Conservation (phyloP, 1,139 yeast genomes). For the Taphrina communis region DNA sequence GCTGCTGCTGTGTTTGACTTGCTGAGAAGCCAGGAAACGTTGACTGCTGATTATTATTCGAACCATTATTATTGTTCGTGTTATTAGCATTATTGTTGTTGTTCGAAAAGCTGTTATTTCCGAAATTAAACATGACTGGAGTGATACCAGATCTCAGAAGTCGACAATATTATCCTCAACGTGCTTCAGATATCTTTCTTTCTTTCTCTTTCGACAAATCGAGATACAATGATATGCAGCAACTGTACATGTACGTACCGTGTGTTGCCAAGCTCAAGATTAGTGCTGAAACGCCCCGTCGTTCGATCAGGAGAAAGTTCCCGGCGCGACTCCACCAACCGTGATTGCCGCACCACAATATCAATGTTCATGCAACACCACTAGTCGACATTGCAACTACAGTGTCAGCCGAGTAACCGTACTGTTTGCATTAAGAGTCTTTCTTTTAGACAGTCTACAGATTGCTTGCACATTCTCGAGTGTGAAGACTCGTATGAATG, state of each 20-base stretch:
- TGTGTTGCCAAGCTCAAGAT: no score
- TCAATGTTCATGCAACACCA: not conserved
- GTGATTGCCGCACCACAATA: not conserved
- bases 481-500: constrained; percentile 49
- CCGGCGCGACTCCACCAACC: constrained; percentile 6
- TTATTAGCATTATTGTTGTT: constrained; percentile 3
- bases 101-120: not conserved
- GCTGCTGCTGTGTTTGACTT: constrained; percentile 19
- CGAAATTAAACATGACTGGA: constrained; percentile 6
- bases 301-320: not conserved
- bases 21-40: constrained; percentile 11
- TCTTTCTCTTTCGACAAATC: no score
- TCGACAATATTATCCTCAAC: no score
- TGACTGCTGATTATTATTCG: not conserved
- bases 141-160: no score
- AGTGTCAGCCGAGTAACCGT: no score
- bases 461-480: no score
- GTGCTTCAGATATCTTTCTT: no score
- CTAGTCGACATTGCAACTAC: not conserved
- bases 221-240: no score
- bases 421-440: no score
- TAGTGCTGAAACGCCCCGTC: no score
- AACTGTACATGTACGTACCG: no score
- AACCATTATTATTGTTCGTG: not conserved
- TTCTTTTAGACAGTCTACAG: no score